Evolutionary conservation across 2,329 filamentous ascomycete genomes (phyloP).

Genomic region (Xylaria sp.): DNA sequence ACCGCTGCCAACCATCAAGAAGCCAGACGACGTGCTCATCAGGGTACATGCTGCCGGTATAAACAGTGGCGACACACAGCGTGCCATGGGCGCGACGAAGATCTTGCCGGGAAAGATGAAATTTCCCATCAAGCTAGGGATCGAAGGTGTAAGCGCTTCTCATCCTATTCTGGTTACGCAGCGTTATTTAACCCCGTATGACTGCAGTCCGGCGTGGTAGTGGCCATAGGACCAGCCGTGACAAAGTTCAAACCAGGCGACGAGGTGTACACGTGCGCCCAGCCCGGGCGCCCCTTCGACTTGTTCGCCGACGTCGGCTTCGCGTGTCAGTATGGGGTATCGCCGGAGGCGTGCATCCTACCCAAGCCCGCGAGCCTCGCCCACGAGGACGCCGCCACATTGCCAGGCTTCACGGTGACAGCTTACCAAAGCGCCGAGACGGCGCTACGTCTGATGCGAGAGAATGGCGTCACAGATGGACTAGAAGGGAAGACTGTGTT

Average conservation of each 20-base stretch:
- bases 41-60: slow-evolving; percentile 21
- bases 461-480: slow-evolving; percentile 45
- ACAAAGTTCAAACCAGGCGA: slow-evolving; percentile 49
- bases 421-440: slow-evolving; percentile 57
- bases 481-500: slow-evolving; percentile 64
- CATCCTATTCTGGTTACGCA: neutral
- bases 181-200: neutral
- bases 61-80: slow-evolving; percentile 51
- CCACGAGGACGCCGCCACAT: slow-evolving; percentile 53
- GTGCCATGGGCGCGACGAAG: slow-evolving; percentile 52
- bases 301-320: slow-evolving; percentile 48
- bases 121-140: slow-evolving; percentile 33
- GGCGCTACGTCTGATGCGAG: slow-evolving; percentile 53
- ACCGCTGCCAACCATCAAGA: slow-evolving; percentile 57
- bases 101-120: slow-evolving; percentile 45
- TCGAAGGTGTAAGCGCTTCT: slow-evolving; percentile 29
- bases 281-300: slow-evolving; percentile 54
- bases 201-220: slow-evolving; percentile 47
- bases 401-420: slow-evolving; percentile 53
- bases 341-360: slow-evolving; percentile 51
- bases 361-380: slow-evolving; percentile 47
- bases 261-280: slow-evolving; percentile 54
- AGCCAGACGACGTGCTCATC: slow-evolving; percentile 56
- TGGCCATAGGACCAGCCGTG: slow-evolving; percentile 47
- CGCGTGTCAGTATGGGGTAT: slow-evolving; percentile 56